Evolutionary conservation across 192 early-diverging fungal genomes (phyloP), one percentile per base, ranked within the genome.

Genomic region (Podila verticillata): DNA sequence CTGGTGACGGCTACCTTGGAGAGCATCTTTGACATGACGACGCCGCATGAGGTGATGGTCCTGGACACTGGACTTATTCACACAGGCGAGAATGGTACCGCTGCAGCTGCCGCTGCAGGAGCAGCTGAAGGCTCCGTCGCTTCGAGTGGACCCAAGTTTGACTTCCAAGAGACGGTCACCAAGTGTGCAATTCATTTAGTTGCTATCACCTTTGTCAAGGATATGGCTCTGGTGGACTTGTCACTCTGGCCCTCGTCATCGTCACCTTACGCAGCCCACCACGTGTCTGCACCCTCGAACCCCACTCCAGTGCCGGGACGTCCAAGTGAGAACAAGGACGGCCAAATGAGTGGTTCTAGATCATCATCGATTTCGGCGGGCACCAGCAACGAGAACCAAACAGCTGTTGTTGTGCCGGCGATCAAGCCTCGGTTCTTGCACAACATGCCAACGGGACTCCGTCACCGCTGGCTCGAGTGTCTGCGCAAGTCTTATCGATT

Each of bases 101-200:
- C 49, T 17, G 30, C 49, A 1, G 31, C 48, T 6, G 62, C 59
- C 7, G 67, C 60, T 36, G n/a, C 63, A 17, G 24, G 63, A 26
- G 39, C 57, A 3, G 31, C 65, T 20, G 57, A 57, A 1, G 34
- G 47, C 9, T 26, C 61, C 15, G 56, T 48, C 2, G 29, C 56
- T 28, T 13, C 58, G 2, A 35, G 32, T n/a, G 65, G 48, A 32
- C 32, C 64, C 36, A 71, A 72, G 58, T 89, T 92, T 34, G 95
- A 95, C 68, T 96, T 97, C 85, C 89, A 91, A 65, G 89, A 91
- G 64, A 93, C 94, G n/a, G 91, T 96, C 39, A 92, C 93, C 28
- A 97, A 97, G 82, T 98, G 96, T 80, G 91, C 94, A 1, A 84
- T 95, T 44, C 96, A 98, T 71, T 87, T 96, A 56, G 88, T 94